Conservation (phyloP, 768 basidiomycete species). For the Amanita subjunquillea region DNA sequence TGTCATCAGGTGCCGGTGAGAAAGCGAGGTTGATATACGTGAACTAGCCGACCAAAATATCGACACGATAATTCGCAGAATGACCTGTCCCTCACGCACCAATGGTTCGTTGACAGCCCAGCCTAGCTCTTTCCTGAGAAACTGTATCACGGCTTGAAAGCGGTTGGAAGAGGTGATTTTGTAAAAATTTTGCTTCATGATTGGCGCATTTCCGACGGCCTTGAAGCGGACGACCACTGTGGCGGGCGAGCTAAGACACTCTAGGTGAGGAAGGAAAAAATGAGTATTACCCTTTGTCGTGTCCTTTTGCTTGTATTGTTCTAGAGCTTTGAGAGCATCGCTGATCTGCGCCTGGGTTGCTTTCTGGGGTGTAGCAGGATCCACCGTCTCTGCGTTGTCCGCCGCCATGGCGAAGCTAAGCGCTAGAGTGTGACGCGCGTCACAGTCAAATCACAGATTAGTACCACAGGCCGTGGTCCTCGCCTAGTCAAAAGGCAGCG, state of each 20-base stretch:
- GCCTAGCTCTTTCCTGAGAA: conserved; percentile 79
- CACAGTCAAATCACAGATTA: background rate
- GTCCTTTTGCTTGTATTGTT: conserved; percentile 83
- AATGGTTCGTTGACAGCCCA: conserved; percentile 83
- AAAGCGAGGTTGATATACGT: conserved; percentile 63
- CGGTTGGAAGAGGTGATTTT: conserved; percentile 92
- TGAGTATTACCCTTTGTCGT: conserved; percentile 51
- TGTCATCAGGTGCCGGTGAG: conserved; percentile 77
- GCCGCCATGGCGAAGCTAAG: conserved; percentile 3
- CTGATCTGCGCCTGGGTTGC: conserved; percentile 16
- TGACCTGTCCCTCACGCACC: conserved; percentile 32
- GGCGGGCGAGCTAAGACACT: background rate
- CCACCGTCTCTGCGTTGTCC: background rate
- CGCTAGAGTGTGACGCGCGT: background rate
- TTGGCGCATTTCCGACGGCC: conserved; percentile 93
- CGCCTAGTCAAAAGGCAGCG: too few relatives aligned
- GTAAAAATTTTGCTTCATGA: conserved; percentile 99
- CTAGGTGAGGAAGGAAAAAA: background rate
- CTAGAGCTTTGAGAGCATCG: conserved; percentile 63
- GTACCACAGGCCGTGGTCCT: too few relatives aligned
- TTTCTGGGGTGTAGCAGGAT: background rate
- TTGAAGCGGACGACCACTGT: conserved; percentile 95
- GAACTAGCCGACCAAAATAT: conserved; percentile 37
- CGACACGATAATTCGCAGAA: conserved; percentile 8
- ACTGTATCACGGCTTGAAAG: conserved; percentile 93